Conservation (phyloP, 257 asterid genomes). For the Plantago ovata region DNA sequence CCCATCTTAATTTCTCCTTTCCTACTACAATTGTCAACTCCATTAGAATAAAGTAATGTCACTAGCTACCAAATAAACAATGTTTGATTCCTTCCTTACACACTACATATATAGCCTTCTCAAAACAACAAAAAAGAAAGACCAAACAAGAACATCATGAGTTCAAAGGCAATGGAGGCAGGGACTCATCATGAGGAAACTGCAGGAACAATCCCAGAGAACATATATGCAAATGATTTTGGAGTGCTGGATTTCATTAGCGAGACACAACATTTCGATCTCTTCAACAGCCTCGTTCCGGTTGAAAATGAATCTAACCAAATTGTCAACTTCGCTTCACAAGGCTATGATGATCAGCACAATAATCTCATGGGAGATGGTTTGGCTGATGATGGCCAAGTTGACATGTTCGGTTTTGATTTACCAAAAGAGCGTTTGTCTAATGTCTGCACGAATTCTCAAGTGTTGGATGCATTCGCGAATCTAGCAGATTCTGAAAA, state of each 20-base stretch:
- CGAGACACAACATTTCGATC: constrained; percentile 43
- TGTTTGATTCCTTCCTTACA: too few species aligned
- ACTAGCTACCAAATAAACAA: too few species aligned
- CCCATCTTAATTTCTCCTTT: too few species aligned
- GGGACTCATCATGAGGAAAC: constrained; percentile 15
- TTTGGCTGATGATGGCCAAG: constrained; percentile 10
- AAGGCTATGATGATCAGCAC: constrained; percentile 9
- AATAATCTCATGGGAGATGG: background rate
- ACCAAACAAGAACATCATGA: background rate
- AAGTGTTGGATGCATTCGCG: constrained; percentile 4
- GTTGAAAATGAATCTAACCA: constrained; percentile 30
- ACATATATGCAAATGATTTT: constrained; percentile 22
- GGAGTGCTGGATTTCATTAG: constrained; percentile 53
- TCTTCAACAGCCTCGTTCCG: constrained; percentile 36
- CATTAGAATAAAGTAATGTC: too few species aligned
- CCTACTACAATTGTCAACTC: too few species aligned
- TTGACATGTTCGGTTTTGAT: constrained; percentile 35
- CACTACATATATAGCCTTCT: too few species aligned
- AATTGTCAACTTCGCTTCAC: constrained; percentile 18
- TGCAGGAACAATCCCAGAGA: constrained; percentile 7
- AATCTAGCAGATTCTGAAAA: constrained; percentile 1
- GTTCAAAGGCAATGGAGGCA: constrained; percentile 14
- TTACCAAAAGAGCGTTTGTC: background rate
- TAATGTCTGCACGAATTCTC: constrained; percentile 1
- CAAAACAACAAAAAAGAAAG: too few species aligned